Evolutionary conservation across 2,329 filamentous ascomycete species (phyloP).

Genomic region (Colletotrichum ledebouriae): DNA sequence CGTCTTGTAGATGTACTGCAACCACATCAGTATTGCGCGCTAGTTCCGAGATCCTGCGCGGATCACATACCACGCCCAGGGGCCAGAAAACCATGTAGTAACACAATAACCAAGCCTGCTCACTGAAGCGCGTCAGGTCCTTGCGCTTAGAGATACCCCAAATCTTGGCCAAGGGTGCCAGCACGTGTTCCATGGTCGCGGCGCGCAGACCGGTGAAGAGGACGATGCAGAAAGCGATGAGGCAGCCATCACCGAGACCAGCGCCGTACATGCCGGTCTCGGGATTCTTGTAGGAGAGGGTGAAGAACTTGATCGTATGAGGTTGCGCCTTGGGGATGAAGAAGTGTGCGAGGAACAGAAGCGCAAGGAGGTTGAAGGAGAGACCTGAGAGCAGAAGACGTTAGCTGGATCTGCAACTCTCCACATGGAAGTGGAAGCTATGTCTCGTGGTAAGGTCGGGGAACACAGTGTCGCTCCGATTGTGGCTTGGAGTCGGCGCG

Average conservation of each 20-base stretch:
- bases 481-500: conserved; percentile 17
- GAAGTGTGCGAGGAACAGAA: conserved; percentile 85
- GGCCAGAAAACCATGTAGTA: conserved; percentile 89
- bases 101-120: conserved; percentile 91
- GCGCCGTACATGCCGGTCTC: conserved; percentile 77
- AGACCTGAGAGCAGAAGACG: conserved; percentile 66
- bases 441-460: conserved; percentile 15
- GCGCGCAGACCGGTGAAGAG: conserved; percentile 90
- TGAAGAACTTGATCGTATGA: conserved; percentile 89
- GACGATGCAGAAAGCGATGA: conserved; percentile 83
- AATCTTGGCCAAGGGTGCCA: conserved; percentile 80
- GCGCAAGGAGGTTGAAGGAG: conserved; percentile 85
- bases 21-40: conserved; percentile 21
- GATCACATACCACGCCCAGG: conserved; percentile 79
- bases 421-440: neutral
- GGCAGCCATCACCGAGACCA: conserved; percentile 83
- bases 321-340: conserved; percentile 84
- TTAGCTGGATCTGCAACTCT: conserved; percentile 43
- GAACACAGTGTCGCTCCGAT: conserved; percentile 17
- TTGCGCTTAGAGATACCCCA: conserved; percentile 83
- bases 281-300: conserved; percentile 84
- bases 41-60: neutral
- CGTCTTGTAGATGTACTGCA: conserved; percentile 82
- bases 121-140: conserved; percentile 85
- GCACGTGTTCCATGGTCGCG: conserved; percentile 86